Conservation (phyloP, 257 asterid genomes). For the Sherardia arvensis region DNA sequence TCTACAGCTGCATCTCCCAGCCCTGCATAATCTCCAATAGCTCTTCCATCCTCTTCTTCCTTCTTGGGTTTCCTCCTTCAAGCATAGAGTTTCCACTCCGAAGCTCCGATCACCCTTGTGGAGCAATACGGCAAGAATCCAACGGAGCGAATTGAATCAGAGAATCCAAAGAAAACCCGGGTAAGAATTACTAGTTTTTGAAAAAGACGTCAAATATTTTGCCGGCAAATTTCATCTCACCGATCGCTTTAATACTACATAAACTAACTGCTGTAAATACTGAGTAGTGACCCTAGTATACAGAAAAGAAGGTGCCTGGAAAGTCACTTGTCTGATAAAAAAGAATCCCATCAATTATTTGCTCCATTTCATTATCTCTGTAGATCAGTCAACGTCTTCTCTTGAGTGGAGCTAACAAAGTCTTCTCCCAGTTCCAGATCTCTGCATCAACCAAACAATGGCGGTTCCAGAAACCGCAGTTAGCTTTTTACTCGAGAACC, state of each 20-base stretch:
- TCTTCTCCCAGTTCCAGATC: background rate
- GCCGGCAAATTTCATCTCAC: too few relatives aligned
- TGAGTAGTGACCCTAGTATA: background rate
- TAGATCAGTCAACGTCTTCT: background rate
- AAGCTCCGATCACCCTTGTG: slow-evolving; percentile 65
- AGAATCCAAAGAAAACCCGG: too few relatives aligned
- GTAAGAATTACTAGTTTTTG: too few relatives aligned
- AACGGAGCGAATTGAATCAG: slow-evolving; percentile 56
- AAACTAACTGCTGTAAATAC: too few relatives aligned
- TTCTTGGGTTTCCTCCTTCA: slow-evolving; percentile 64
- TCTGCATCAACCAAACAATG: background rate
- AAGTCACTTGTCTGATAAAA: background rate
- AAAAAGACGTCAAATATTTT: too few relatives aligned
- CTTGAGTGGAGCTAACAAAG: background rate
- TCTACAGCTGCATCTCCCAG: slow-evolving; percentile 29
- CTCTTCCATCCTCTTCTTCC: slow-evolving; percentile 13
- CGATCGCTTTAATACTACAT: too few relatives aligned
- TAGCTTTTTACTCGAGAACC: slow-evolving; percentile 41
- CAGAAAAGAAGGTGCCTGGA: background rate
- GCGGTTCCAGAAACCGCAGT: slow-evolving; percentile 34
- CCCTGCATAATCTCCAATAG: slow-evolving; percentile 22
- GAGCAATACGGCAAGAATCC: slow-evolving; percentile 74
- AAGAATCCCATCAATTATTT: background rate
- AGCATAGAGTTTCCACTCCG: slow-evolving; percentile 58
- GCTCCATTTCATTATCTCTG: background rate